A percentile compares a stretch with the other conserved stretches of the same genome.
Conservation (phyloP, 192 early-diverging fungal species). For the Coemansia sp. region DNA sequence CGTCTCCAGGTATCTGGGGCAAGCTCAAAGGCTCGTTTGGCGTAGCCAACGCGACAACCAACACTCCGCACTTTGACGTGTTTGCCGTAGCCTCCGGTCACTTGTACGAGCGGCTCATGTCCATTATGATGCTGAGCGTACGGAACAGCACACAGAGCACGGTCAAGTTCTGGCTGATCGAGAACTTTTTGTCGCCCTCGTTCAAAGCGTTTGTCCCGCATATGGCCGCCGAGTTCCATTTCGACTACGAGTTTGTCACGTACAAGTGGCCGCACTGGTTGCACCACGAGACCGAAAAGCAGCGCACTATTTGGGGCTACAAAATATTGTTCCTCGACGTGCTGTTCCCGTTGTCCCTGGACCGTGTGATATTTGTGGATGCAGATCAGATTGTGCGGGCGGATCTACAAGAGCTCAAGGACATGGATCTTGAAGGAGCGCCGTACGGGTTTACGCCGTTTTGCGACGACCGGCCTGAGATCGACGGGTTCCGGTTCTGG, state of each 20-base stretch:
- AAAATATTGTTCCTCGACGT: conserved; percentile 99
- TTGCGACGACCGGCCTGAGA: conserved; percentile 87
- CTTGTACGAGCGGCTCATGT: conserved; percentile 95
- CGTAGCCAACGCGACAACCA: background rate
- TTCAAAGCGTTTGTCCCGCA: conserved; percentile 94
- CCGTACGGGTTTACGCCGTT: conserved; percentile 97
- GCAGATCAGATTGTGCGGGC: conserved; percentile 98
- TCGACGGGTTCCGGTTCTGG: conserved; percentile 99
- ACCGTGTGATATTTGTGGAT: conserved; percentile 98
- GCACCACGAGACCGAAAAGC: conserved; percentile 86
- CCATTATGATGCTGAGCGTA: conserved; percentile 96
- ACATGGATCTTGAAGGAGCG: conserved; percentile 91
- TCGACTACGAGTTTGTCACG: conserved; percentile 94
- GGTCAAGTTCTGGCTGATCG: conserved; percentile 99
- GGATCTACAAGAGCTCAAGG: conserved; percentile 88
- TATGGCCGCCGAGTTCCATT: conserved; percentile 81
- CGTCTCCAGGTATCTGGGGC: conserved; percentile 29
- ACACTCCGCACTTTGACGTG: conserved; percentile 75
- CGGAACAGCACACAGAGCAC: conserved; percentile 81
- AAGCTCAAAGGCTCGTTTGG: conserved; percentile 32
- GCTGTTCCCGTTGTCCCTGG: conserved; percentile 87
- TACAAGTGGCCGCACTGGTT: conserved; percentile 99
- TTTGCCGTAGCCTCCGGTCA: conserved; percentile 99
- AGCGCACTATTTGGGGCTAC: conserved; percentile 98
- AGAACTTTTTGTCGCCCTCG: conserved; percentile 94